Evolutionary conservation across 2,329 filamentous ascomycete genomes (phyloP).

Genomic region (Monilinia vaccinii-corymbosi): DNA sequence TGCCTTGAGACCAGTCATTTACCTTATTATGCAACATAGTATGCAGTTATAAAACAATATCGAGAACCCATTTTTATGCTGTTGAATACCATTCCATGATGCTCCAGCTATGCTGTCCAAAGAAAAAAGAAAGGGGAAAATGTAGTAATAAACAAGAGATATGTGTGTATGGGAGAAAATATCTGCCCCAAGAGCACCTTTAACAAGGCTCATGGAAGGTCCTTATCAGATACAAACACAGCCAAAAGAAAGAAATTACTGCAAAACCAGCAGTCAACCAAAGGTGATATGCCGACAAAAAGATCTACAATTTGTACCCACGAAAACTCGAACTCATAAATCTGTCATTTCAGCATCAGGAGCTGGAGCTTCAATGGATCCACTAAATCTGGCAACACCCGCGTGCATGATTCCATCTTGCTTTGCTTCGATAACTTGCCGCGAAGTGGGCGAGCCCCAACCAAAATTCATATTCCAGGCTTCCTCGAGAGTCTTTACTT

Average conservation of each 20-base stretch:
- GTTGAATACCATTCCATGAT: not conserved
- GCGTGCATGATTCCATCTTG: constrained; percentile 22
- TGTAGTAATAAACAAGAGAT: not conserved
- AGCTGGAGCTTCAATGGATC: constrained; percentile 18
- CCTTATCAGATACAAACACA: not conserved
- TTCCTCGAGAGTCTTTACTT: constrained; percentile 21
- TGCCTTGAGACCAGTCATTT: not conserved
- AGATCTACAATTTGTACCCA: not conserved
- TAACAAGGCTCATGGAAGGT: not conserved
- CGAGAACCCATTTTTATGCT: not conserved
- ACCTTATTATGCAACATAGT: not conserved
- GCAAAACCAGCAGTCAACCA: not conserved
- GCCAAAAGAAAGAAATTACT: not conserved
- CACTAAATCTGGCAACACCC: constrained; percentile 25
- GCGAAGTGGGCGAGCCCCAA: constrained; percentile 15
- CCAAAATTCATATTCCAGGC: constrained; percentile 23
- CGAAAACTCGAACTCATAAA: not conserved
- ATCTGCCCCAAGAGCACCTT: not conserved
- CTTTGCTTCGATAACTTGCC: constrained; percentile 12
- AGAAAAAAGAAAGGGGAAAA: not conserved
- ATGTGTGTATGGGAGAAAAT: not conserved
- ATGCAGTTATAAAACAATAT: not conserved
- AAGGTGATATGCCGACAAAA: not conserved
- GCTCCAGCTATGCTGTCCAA: not conserved
- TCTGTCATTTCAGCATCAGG: not conserved